Evolutionary conservation across 371 early-diverging fungal species (phyloP), one percentile per base, ranked within the genome.

Genomic region (Mortierella sp.): DNA sequence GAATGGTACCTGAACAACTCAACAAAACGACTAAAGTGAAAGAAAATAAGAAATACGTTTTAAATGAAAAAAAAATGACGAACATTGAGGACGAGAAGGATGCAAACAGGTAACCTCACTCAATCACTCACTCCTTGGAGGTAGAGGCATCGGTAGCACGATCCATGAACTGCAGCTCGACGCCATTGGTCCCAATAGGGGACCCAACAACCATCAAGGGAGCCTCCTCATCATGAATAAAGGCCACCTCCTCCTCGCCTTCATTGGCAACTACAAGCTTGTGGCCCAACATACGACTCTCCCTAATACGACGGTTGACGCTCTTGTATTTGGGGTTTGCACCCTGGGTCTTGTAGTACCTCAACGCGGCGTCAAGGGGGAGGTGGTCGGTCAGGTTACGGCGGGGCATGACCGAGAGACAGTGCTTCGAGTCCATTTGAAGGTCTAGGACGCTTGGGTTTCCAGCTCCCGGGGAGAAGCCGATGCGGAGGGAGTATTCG

Each of bases 401-500:
- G 10, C 89, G 88, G 11, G 74, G 96, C 70, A 94, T 93, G 6
- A 98, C 98, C 19, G 94, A 93, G 34, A 99, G 89, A 38, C 97
- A 95, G 79, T 99, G 99, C 57, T 93, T 93, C 0, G 94, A 91
- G 82, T 98, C 98, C 87, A 98, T 90, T 65, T 95, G 94, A 57
- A 96, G 89, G 83, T 98, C 99, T 68, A 98, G 90, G 26, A 99
- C 93, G 77, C 96, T 96, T 74, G 96, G 91, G 80, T 96, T 95
- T 79, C 97, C 96, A 5, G 98, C 97, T 21, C 99, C 97, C 0
- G 97, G 96, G 70, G 96, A 96, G 84, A 98, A 97, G 9, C 95
- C 97, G 42, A 99, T 92, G n/a, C 98, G 91, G 26, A 99, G 91
- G 0, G 97, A 97, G 81, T 96, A 97, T 86, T 98, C 97, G 60